phyloP scores from a whole-genome alignment of 768 basidiomycete genomes.

The Thelephora aurantiotincta region DNA sequence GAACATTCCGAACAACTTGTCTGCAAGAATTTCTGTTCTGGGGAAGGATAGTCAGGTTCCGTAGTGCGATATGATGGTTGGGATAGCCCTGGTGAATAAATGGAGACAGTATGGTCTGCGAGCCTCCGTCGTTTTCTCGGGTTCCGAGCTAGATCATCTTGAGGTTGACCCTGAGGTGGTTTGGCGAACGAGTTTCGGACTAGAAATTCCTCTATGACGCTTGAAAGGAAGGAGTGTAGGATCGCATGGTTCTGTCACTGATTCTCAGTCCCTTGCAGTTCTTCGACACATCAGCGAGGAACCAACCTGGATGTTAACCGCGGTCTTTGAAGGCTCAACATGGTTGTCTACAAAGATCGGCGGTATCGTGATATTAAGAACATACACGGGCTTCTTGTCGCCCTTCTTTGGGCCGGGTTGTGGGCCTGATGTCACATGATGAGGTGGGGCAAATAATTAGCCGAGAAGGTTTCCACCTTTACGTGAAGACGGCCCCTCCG shows the following conservation, averaged over 20 bases:
- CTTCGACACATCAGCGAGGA: background rate
- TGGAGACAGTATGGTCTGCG: no score
- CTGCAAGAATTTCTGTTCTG: no score
- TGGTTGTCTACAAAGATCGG: constrained; percentile 58
- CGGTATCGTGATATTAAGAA: constrained; percentile 62
- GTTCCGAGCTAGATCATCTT: no score
- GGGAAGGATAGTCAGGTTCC: no score
- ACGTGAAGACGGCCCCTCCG: constrained; percentile 31
- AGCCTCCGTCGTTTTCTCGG: no score
- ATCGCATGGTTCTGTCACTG: constrained; percentile 38
- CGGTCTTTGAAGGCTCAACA: constrained; percentile 63
- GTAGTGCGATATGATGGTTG: background rate
- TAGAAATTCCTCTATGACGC: constrained; percentile 49
- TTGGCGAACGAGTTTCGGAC: constrained; percentile 41
- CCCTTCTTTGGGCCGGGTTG: constrained; percentile 59
- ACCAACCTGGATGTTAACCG: constrained; percentile 54
- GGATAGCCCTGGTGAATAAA: background rate
- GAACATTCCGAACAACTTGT: constrained; percentile 7
- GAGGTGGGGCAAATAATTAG: constrained; percentile 5
- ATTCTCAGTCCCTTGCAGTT: constrained; percentile 6
- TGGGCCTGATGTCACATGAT: constrained; percentile 29
- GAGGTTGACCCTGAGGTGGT: background rate
- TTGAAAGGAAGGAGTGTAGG: constrained; percentile 41
- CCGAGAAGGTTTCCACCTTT: constrained; percentile 21
- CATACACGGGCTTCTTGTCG: constrained; percentile 73